A percentile compares a stretch with the other conserved stretches of the same genome.
Conservation (phyloP, 2,329 filamentous ascomycete species). For the Fusarium tjaetaba region DNA sequence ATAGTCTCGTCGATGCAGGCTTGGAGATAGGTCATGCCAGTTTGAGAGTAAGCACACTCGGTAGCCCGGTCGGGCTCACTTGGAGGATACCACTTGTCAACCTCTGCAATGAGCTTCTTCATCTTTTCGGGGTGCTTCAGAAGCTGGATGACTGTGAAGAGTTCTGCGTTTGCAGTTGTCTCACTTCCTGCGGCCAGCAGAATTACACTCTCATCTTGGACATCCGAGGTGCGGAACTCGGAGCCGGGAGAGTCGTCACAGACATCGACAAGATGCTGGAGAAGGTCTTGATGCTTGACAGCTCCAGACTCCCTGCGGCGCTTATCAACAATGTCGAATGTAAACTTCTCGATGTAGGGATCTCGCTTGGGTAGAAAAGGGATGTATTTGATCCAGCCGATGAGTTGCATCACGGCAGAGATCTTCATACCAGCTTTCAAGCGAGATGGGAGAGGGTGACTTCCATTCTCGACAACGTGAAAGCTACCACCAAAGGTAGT, state of each 20-base stretch:
- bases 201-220: conserved; percentile 1
- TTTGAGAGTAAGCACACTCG: background rate
- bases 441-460: background rate
- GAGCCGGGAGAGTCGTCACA: background rate
- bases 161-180: background rate
- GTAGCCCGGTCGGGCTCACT: background rate
- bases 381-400: background rate
- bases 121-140: background rate
- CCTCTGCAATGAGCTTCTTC: conserved; percentile 1
- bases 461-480: background rate
- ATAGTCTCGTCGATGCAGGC: conserved; percentile 1
- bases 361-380: background rate
- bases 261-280: conserved; percentile 4
- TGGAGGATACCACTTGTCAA: conserved; percentile 4
- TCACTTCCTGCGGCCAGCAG: background rate
- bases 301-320: background rate
- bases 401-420: conserved; percentile 2
- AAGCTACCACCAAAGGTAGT: conserved; percentile 5
- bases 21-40: conserved; percentile 1
- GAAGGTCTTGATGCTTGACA: background rate
- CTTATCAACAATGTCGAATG: background rate
- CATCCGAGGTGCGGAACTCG: background rate
- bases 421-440: conserved; percentile 2
- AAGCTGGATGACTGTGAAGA: conserved; percentile 1
- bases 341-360: background rate